Evolutionary conservation across 805 yeast species (phyloP).

Genomic region (Middelhovenomyces tepae): DNA sequence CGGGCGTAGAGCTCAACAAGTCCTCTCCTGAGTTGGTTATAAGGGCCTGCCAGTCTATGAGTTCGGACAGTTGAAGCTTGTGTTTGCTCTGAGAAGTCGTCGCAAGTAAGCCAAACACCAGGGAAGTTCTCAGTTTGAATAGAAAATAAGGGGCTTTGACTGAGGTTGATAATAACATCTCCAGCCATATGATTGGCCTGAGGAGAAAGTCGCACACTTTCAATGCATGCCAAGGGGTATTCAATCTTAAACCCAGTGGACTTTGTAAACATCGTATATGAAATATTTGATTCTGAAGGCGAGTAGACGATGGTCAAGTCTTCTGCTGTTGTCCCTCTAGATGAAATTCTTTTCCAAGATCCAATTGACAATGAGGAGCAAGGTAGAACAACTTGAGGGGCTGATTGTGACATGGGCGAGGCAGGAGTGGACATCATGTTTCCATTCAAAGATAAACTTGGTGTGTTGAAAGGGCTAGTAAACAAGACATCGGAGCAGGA

Average conservation of each 20-base stretch:
- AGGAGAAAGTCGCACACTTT: conserved; percentile 3
- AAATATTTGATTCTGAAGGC: conserved; percentile 10
- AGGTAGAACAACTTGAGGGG: conserved; percentile 6
- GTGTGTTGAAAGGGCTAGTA: no score
- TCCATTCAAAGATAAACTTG: no score
- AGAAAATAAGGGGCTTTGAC: conserved; percentile 11
- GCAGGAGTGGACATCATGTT: conserved; percentile 45
- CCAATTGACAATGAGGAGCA: conserved; percentile 10
- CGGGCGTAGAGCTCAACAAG: conserved; percentile 10
- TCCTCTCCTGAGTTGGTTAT: conserved; percentile 9
- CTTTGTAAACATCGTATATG: conserved; percentile 10
- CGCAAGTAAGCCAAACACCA: conserved; percentile 12
- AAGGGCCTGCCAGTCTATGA: conserved; percentile 14
- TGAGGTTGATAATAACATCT: conserved; percentile 10
- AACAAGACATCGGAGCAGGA: no score
- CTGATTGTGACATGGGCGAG: no score
- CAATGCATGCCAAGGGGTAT: conserved; percentile 9
- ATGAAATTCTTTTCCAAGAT: conserved; percentile 7
- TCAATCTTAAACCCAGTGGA: conserved; percentile 11
- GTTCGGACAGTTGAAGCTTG: conserved; percentile 9
- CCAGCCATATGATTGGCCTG: conserved; percentile 7
- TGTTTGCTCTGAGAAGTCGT: conserved; percentile 13
- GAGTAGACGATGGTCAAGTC: conserved; percentile 13
- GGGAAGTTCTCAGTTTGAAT: conserved; percentile 7
- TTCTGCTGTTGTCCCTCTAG: conserved; percentile 1